Conservation (phyloP, 192 early-diverging fungal genomes). For the Backusella psychrophila region DNA sequence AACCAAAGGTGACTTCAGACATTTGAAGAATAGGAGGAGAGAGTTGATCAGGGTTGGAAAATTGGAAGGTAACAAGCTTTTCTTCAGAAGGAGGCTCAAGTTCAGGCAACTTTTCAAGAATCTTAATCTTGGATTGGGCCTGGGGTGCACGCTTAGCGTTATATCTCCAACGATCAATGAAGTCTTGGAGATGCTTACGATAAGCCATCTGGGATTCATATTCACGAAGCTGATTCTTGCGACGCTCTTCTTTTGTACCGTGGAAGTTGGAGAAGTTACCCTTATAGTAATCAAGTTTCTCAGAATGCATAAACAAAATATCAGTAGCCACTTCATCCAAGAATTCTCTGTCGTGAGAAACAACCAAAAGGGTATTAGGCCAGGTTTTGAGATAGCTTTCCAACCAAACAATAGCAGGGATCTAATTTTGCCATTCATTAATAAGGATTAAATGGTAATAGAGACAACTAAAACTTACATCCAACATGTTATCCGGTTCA, state of each 20-base stretch:
- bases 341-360: conserved; percentile 98
- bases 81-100: conserved; percentile 85
- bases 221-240: conserved; percentile 87
- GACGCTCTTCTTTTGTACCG: conserved; percentile 86
- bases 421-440: conserved; percentile 22
- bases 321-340: conserved; percentile 97
- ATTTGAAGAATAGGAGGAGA: conserved; percentile 97
- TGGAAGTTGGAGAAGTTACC: conserved; percentile 94
- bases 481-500: conserved; percentile 90
- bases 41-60: conserved; percentile 90
- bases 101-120: conserved; percentile 94
- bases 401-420: conserved; percentile 98
- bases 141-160: conserved; percentile 97
- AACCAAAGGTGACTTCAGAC: conserved; percentile 88
- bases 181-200: conserved; percentile 94
- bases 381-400: conserved; percentile 92
- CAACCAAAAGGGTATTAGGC: conserved; percentile 90
- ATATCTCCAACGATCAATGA: conserved; percentile 99
- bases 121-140: conserved; percentile 97
- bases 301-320: conserved; percentile 95
- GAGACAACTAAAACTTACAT: conserved; percentile 34
- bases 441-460: not conserved
- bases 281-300: conserved; percentile 89
- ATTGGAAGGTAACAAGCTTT: conserved; percentile 81
- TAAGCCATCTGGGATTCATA: conserved; percentile 96